Conservation (phyloP, 352 stramenopile genomes). For the Vaucheria bursata region DNA sequence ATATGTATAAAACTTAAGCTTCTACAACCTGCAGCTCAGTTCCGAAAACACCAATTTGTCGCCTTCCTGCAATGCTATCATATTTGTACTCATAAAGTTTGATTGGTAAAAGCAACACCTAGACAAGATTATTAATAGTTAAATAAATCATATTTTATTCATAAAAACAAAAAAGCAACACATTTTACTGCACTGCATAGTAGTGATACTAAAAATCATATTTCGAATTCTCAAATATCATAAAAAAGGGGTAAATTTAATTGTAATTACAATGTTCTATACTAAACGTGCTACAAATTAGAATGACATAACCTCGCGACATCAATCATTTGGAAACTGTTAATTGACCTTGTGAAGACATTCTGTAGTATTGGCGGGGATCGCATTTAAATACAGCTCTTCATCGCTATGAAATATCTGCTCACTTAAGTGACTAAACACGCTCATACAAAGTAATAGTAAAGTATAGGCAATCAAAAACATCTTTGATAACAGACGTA, state of each 20-base stretch:
- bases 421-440: too few relatives aligned
- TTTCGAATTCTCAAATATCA: background rate
- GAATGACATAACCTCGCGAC: background rate
- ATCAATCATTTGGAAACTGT: background rate
- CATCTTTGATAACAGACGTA: too few relatives aligned
- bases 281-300: background rate
- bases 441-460: too few relatives aligned
- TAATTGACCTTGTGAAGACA: background rate
- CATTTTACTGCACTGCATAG: too few relatives aligned
- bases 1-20: too few relatives aligned
- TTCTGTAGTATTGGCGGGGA: background rate
- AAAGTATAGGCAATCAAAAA: too few relatives aligned
- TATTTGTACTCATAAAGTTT: constrained; percentile 9
- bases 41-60: background rate
- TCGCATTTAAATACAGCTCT: background rate
- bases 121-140: background rate
- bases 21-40: background rate
- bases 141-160: background rate
- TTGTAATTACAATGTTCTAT: background rate
- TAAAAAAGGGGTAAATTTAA: background rate
- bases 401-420: too few relatives aligned
- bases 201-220: too few relatives aligned
- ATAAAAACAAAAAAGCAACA: background rate
- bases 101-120: background rate
- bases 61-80: background rate